A percentile compares a stretch with the other conserved stretches of the same genome.
Evolutionary conservation across 1,284 basidiomycete species (phyloP).

Genomic region (Trametes pubescens): DNA sequence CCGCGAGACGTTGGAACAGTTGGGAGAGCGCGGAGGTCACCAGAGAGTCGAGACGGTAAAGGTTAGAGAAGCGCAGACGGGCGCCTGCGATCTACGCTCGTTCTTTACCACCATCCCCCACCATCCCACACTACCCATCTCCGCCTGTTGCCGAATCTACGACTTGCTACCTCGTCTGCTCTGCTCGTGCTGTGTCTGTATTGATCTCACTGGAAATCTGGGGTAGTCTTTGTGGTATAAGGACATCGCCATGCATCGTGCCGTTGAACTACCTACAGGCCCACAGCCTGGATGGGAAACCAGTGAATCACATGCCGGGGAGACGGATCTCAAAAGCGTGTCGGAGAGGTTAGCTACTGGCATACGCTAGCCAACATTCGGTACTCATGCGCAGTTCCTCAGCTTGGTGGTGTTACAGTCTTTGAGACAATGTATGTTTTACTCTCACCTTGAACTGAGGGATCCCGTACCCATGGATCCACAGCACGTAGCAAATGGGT

Average conservation of each 20-base stretch:
- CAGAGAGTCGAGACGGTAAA: background rate
- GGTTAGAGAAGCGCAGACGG: background rate
- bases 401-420: conserved; percentile 65
- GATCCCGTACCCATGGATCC: conserved; percentile 10
- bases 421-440: conserved; percentile 68
- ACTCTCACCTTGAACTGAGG: background rate
- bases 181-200: background rate
- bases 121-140: too few species aligned
- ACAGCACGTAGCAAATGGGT: conserved; percentile 76
- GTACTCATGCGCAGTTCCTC: background rate
- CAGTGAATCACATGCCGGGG: conserved; percentile 47
- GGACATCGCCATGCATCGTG: conserved; percentile 33
- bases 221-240: background rate
- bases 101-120: background rate
- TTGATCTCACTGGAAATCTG: background rate
- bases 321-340: conserved; percentile 51
- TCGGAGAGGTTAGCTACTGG: conserved; percentile 59
- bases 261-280: conserved; percentile 60
- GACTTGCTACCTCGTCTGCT: background rate
- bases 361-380: background rate
- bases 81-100: background rate
- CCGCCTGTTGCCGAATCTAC: too few species aligned
- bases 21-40: background rate
- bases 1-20: background rate
- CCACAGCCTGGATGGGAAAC: conserved; percentile 65